Percentiles rank a stretch among this genome's conserved stretches.
Evolutionary conservation across 371 early-diverging fungal species (phyloP).

Genomic region (Apophysomyces elegans): DNA sequence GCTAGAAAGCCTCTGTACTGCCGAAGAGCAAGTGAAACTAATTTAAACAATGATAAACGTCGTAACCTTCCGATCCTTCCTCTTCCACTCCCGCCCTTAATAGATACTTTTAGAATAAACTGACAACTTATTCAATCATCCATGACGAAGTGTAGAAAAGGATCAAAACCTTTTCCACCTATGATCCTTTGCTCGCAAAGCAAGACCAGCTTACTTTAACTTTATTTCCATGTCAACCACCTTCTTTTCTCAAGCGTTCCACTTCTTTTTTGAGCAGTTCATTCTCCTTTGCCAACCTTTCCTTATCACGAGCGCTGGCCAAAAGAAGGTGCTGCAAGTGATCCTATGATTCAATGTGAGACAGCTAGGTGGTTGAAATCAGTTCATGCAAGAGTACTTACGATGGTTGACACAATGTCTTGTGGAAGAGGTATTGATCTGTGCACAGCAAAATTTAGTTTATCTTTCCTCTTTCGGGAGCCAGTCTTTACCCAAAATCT

Average conservation of each 20-base stretch:
- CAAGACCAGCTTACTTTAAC: constrained; percentile 11
- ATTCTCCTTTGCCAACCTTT: constrained; percentile 56
- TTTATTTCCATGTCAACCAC: neutral
- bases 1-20: no score
- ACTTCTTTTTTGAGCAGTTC: constrained; percentile 53
- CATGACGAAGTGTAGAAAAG: neutral
- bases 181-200: constrained; percentile 5
- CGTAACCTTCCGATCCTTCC: neutral
- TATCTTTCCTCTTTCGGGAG: neutral
- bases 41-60: neutral
- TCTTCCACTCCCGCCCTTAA: neutral
- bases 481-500: constrained; percentile 1
- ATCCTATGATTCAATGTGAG: constrained; percentile 15
- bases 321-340: constrained; percentile 52
- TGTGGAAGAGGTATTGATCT: neutral
- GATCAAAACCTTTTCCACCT: neutral
- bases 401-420: constrained; percentile 11
- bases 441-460: neutral
- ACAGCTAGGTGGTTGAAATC: no score
- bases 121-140: neutral
- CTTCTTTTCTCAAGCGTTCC: constrained; percentile 36
- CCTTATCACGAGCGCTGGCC: constrained; percentile 51
- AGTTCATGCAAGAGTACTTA: neutral
- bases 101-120: neutral
- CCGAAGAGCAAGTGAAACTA: neutral